phyloP scores from a whole-genome alignment of 805 yeast genomes.

The Nakazawaea wyomingensis region DNA sequence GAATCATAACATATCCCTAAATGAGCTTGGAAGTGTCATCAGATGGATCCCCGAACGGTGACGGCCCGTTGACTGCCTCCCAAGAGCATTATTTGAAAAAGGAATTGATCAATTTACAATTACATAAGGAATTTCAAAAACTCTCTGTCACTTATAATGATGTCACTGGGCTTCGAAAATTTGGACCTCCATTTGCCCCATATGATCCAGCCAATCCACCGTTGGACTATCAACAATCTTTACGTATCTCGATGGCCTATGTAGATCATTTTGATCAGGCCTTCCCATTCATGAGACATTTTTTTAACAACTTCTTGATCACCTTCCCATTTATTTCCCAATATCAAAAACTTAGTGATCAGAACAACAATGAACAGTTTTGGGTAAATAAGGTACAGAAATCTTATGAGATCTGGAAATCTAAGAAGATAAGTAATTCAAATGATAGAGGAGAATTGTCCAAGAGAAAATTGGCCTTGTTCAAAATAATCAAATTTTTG shows the following conservation, averaged over 20 bases:
- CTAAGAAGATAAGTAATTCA: conserved; percentile 64
- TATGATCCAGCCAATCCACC: conserved; percentile 35
- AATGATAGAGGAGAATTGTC: conserved; percentile 73
- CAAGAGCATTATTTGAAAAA: conserved; percentile 89
- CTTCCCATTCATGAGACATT: conserved; percentile 66
- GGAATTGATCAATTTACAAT: conserved; percentile 60
- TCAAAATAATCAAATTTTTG: conserved; percentile 57
- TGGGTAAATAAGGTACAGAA: conserved; percentile 81
- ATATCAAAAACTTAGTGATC: conserved; percentile 18
- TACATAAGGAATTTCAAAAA: conserved; percentile 55
- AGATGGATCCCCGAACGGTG: background rate
- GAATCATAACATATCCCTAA: too few species aligned
- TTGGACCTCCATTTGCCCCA: conserved; percentile 73
- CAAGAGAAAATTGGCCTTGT: conserved; percentile 58
- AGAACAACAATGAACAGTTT: conserved; percentile 49
- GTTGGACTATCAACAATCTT: conserved; percentile 17
- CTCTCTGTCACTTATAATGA: conserved; percentile 44
- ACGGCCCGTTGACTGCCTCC: conserved; percentile 38
- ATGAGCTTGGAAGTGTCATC: too few species aligned
- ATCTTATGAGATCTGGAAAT: conserved; percentile 74
- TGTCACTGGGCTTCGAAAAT: conserved; percentile 54
- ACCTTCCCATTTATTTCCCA: conserved; percentile 71
- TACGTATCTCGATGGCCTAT: conserved; percentile 16
- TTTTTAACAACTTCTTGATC: conserved; percentile 55
- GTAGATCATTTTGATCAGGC: conserved; percentile 25